These are phyloP conservation scores for Mortierella sp. DNA, from an alignment of 371 early-diverging fungal species.

Conservation along the genomic window DNA sequence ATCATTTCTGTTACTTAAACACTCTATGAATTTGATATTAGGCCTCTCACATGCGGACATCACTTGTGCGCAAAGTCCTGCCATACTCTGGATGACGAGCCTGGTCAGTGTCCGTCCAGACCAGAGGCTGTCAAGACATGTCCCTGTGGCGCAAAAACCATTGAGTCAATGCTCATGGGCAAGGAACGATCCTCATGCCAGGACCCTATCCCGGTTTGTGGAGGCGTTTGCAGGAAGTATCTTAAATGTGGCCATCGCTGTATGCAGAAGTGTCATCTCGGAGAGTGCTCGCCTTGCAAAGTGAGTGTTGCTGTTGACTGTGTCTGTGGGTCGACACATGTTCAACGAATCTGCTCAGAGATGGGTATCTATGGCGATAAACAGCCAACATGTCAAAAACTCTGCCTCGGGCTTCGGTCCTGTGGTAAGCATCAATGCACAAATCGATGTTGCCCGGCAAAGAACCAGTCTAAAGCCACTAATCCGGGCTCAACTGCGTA, in stretches of 20 bases:
- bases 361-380: conserved; percentile 36
- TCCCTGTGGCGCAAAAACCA: conserved; percentile 82
- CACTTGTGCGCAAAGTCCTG: conserved; percentile 84
- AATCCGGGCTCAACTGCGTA: conserved; percentile 17
- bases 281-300: conserved; percentile 78
- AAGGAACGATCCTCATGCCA: conserved; percentile 69
- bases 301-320: conserved; percentile 66
- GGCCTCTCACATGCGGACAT: conserved; percentile 76
- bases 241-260: conserved; percentile 84
- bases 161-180: conserved; percentile 56
- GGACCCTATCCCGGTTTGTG: conserved; percentile 87
- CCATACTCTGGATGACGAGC: conserved; percentile 69
- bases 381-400: conserved; percentile 71
- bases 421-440: conserved; percentile 80
- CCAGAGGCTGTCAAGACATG: conserved; percentile 75
- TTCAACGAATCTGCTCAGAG: conserved; percentile 64
- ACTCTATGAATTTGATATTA: conserved; percentile 35
- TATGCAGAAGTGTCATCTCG: conserved; percentile 78
- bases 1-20: background rate
- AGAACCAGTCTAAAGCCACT: conserved; percentile 43
- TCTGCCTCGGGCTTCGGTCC: conserved; percentile 70
- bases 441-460: conserved; percentile 68
- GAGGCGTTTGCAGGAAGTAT: conserved; percentile 70
- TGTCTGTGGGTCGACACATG: conserved; percentile 71
- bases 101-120: conserved; percentile 77